Base-by-base conservation (phyloP, 2,329 filamentous ascomycete genomes). In the Dactylella cylindrospora region DNA sequence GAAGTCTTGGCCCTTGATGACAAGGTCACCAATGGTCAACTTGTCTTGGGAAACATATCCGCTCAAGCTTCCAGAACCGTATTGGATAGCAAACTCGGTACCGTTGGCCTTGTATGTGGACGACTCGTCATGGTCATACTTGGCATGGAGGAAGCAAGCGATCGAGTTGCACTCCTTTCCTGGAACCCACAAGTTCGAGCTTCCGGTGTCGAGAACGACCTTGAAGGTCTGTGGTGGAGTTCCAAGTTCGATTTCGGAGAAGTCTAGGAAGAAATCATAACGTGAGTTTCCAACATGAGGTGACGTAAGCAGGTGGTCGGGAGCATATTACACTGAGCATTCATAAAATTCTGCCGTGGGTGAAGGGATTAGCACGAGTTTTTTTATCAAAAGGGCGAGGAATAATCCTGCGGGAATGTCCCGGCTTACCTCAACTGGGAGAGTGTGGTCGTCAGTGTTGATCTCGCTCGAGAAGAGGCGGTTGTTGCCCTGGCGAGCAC, bases 181-280 rank as follows among this genome's bases (percentile, higher is more conserved):
- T 31, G 94, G 94, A 62, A 98, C 90, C 94, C 94, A 98, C 66
- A 98, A 82, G 80, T 98, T 98, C 74, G 93, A 97, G 80, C 90
- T 96, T 70, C 93, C 93, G 22, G 93, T 98, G 75, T 98, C 93
- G 67, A 98, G 85, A 67, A 98, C 86, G 68, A 98, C 94, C 82
- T 98, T 98, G 84, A 98, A 98, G 69, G 77, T 80, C 78, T 98
- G 93, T 26, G 93, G 85, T 67, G 93, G 93, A 41, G 85, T 91
- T 67, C 93, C 93, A 73, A 98, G 83, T 69, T 83, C 81, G 74
- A 98, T 96, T 75, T 96, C 90, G 68, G 91, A 94, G 83, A 95
- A 98, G 80, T 98, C 90, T 94, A 67, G 26, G 35, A 39, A 22
- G 20, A 36, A 32, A 29, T 29, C 9, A 49, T 6, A n/a, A 38